Base-by-base conservation (phyloP, 441 rosid species). In the Arabidopsis lyrata region DNA sequence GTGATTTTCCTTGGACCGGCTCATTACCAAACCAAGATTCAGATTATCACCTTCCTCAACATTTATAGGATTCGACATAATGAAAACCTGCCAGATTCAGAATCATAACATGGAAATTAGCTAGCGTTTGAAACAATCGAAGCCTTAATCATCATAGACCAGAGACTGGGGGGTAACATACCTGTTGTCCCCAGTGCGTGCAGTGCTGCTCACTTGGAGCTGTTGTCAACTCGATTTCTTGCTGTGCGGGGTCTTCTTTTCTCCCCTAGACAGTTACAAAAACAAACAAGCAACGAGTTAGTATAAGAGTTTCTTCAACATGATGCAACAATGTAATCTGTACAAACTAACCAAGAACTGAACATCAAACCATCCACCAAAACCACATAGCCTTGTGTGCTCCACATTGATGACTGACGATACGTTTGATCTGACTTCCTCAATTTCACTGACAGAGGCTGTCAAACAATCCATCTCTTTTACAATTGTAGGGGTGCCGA, bases 161-260 rank as follows among this genome's bases (percentile, higher is more conserved):
- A 27, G 5, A 24, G 20, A n/a, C 27, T 20, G 49, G 13, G 13
- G 15, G 47, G 34, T 38, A 35, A 11, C 1, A 36, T 13, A 95
- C 99, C 98, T 92, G 99, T 74, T 95, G 99, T 38, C 99, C 99
- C 99, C 99, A 95, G 64, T 95, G 98, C 8, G 99, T 95, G 81
- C 90, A 83, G 62, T 86, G 79, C 66, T 89, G 83, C 35, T 75
- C 73, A 58, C 95, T 92, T 65, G 99, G 99, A 41, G 93, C 97
- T 59, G 99, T 92, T 42, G 97, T 89, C 81, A 95, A 81, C 83
- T 92, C 98, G 57, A 95, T 77, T 67, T 89, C 93, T 74, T 80
- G 78, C 82, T 74, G 79, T n/a, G 90, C 91, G 0, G 93, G 97
- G 78, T 92, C 85, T 80, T 86, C 93, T 54, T 29, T 68, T 75